Evolutionary conservation across 192 early-diverging fungal species (phyloP), one percentile per base, ranked within the genome.

Genomic region (Gryganskiella cystojenkinii): DNA sequence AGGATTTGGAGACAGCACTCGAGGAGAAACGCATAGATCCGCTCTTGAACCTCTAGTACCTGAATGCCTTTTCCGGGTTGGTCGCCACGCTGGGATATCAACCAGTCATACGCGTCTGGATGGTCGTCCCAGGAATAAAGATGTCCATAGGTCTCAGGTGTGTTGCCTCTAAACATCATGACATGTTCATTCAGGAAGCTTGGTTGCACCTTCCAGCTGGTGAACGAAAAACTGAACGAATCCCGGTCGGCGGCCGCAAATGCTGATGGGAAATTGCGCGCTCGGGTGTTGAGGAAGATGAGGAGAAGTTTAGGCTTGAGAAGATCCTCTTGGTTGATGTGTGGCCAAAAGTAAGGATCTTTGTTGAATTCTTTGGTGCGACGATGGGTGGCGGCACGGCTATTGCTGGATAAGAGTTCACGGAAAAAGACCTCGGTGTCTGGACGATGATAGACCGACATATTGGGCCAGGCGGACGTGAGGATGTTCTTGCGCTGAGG

Each of bases 311-410:
- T 72, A 47, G 70, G 62, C 30, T 72, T 72, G 25, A 72, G 25
- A 31, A 72, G 70, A 34, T 72, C 70, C 62, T 72, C 70, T n/a
- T 72, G 70, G 30, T 64, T 72, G 62, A 72, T 64, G 58, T 65
- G 17, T 31, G 70, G 70, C 70, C 70, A 72, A 20, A 71, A 25
- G n/a, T n/a, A n/a, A n/a, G n/a, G n/a, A n/a, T n/a, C n/a, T n/a
- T n/a, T n/a, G n/a, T n/a, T n/a, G n/a, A n/a, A n/a, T n/a, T n/a
- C n/a, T n/a, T n/a, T n/a, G n/a, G n/a, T n/a, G n/a, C n/a, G n/a
- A n/a, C 50, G 63, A 72, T 22, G 34, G 61, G 20, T 53, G 55
- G 24, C 22, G 45, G 50, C 22, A 11, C 37, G 55, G 52, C 51
- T 42, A 11, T 61, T 8, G 6, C 4, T 20, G 17, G 37, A 40